phyloP scores from a whole-genome alignment of 2,329 filamentous ascomycete species.

The Sarocladium brachiariae region DNA sequence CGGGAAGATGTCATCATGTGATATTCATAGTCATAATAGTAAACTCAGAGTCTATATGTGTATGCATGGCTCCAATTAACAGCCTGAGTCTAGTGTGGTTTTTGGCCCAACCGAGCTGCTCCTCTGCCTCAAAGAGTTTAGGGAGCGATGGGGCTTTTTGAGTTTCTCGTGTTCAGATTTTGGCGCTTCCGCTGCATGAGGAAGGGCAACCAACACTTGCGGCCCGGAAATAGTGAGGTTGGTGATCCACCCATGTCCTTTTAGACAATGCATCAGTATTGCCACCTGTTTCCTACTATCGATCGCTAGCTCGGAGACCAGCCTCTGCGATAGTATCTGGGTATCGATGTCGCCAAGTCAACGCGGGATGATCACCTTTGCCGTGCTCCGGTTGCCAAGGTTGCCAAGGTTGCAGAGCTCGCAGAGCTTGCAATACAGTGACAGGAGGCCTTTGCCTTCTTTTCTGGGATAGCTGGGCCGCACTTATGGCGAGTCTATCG shows the following conservation, averaged over 20 bases:
- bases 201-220: background rate
- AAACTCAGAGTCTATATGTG: no score
- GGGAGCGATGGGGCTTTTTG: background rate
- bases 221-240: background rate
- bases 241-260: background rate
- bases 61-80: background rate
- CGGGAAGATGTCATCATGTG: background rate
- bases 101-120: background rate
- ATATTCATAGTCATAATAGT: background rate
- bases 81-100: background rate
- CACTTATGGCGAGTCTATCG: no score
- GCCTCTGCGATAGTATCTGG: background rate
- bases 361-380: background rate
- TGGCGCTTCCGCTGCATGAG: background rate
- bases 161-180: conserved; percentile 3
- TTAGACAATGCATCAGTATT: no score
- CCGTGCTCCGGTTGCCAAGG: background rate
- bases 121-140: background rate
- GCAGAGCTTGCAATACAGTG: no score
- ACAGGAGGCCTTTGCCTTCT: no score
- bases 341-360: background rate
- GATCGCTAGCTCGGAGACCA: background rate
- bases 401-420: no score
- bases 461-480: no score
- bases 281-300: background rate